Evolutionary conservation across 495 filamentous ascomycete genomes (phyloP), one percentile per base, ranked within the genome.

Genomic region (Xylaria venustula): DNA sequence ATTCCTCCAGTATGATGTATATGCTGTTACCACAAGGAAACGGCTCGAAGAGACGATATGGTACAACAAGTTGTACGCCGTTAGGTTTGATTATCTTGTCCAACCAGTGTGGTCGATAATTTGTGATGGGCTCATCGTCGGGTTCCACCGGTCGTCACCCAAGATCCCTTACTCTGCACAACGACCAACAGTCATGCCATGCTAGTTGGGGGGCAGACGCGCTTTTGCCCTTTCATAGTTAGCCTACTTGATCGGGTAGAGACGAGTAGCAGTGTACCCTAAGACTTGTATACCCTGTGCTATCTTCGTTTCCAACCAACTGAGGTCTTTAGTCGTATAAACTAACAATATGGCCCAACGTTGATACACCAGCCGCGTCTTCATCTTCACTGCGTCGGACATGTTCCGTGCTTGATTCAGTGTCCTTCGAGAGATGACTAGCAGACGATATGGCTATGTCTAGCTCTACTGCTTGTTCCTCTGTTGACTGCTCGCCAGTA

Each of bases 401-500:
- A 2, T 9, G 25, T 44, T 60, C 19, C 17, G 20, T n/a, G 23
- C 23, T 25, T 32, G 28, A 9, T 40, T 45, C 32, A 40, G 34
- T 3, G 17, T 23, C 22, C 41, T 34, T 23, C 50, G 50, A 28
- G 54, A 54, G 42, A 65, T 67, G 64, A 55, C 40, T 53, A 34
- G 34, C 41, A 54, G 44, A 48, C 53, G 36, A 50, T 14, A 59
- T 51, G 48, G 55, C 54, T 23, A 66, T 63, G 69, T 60, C 47
- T 67, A 63, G 23, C 46, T 61, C 51, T 19, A 19, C 42, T 1
- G 51, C 60, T 45, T 66, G 61, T 47, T 37, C 48, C 40, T 54
- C 53, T 45, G 51, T 49, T 54, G 48, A 41, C 36, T 71, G 66
- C 56, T 47, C 56, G 54, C 61, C 44, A 59, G 60, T 66, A 45